These are phyloP conservation scores for Zoysia japonica DNA, from an alignment of 176 grass and related monocot genomes.

Conservation along the genomic window DNA sequence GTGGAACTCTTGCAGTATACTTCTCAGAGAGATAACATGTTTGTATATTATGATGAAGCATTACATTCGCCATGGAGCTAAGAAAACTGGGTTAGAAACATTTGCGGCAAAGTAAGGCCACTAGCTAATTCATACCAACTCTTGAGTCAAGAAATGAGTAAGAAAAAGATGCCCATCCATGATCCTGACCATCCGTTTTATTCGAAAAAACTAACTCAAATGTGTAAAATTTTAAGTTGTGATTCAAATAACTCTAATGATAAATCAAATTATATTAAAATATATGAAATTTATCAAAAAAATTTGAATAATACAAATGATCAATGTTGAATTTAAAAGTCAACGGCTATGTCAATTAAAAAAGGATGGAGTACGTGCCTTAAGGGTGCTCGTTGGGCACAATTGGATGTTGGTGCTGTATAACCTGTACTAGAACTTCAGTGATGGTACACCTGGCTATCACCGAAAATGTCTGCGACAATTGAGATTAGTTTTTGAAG, in stretches of 20 bases:
- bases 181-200: too few species aligned
- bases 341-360: too few species aligned
- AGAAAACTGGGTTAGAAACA: neutral
- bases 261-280: too few species aligned
- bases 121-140: neutral
- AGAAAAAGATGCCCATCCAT: too few species aligned
- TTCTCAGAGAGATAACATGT: neutral
- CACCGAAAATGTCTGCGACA: neutral
- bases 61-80: neutral
- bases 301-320: too few species aligned
- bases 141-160: too few species aligned
- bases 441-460: neutral
- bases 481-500: neutral
- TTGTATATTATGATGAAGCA: neutral
- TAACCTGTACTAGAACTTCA: neutral
- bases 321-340: too few species aligned
- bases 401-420: neutral
- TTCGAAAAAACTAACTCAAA: too few species aligned
- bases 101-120: slow-evolving; percentile 10
- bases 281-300: too few species aligned
- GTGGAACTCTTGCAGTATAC: neutral
- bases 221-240: too few species aligned
- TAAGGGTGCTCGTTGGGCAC: neutral
- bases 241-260: too few species aligned
- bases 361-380: neutral